Evolutionary conservation across 257 asterid genomes (phyloP), one percentile per base, ranked within the genome.

Genomic region (Primulina eburnea): DNA sequence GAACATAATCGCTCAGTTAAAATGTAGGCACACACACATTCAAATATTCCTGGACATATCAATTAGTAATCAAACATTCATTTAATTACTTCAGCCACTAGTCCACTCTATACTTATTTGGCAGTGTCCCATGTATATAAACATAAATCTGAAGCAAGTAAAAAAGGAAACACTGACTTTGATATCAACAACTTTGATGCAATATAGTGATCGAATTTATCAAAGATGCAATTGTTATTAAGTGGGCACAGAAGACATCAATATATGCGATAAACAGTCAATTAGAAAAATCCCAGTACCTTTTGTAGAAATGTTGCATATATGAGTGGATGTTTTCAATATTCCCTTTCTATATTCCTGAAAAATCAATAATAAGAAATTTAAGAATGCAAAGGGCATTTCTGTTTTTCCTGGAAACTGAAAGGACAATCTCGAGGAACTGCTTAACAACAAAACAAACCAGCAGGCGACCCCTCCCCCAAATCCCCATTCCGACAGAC

Each of bases 291-390:
- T 59, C 38, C 56, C 32, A 37, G 76, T 18, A 83, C 85, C 84
- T 81, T 69, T 73, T 20, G 86, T 71, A 33, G 88, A 77, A 65
- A 72, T 77, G 71, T 63, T 69, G 61, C 68, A 75, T 32, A 79
- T 65, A 60, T 75, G 86, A 60, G 81, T 73, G 20, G 76, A 64
- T 66, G 78, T 56, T 62, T 74, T 77, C 10, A 73, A 73, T 52
- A 79, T 62, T 62, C 70, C 79, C 43, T 62, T 77, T 59, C 77
- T 64, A 55, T 26, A 47, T 56, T 60, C 67, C 87, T 82, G 85
- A 63, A 64, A 29, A 24, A 68, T 18, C 68, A 52, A 61, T 38
- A 70, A 18, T n/a, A 71, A 52, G 60, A 38, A 17, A 24, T 59
- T 55, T 26, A 50, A 32, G 65, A n/a, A 33, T 24, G 29, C 35